Evolutionary conservation across 176 grass and related monocot species (phyloP), one percentile per base, ranked within the genome.

Genomic region (Zea mays): DNA sequence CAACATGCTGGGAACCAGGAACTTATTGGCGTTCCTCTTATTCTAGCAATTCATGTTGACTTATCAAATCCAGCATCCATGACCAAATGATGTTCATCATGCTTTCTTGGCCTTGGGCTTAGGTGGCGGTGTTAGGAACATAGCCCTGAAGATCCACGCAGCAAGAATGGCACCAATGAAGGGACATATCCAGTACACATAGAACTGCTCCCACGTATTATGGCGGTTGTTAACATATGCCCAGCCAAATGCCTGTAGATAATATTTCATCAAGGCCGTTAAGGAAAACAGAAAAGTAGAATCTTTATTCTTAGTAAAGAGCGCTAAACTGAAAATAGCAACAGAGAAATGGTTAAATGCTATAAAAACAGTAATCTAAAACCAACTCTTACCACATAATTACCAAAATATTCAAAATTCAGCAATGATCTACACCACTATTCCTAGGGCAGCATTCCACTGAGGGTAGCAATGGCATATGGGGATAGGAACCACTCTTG

Each of bases 141-240:
- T 2, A 35, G 84, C 54, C 74, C 71, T 91, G 80, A 97, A 97
- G 66, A 74, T 86, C 79, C 82, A 92, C 35, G 89, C 95, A 62
- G 95, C 95, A 65, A 91, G 69, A 83, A 94, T 79, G 47, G 91
- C 89, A 45, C 91, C 95, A 57, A 94, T 15, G 15, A 97, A 97
- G 13, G 95, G 95, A 88, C 95, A 90, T 89, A 97, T 97, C 95
- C 95, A 97, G 71, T 97, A 97, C n/a, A 97, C 95, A 13, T 97
- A 97, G 59, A 97, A 90, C 72, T 97, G 95, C 49, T 97, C 95
- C 91, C 91, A 97, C 0, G 91, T 97, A 80, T 97, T 88, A 81
- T 97, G 95, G 7, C 77, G 85, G 54, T 92, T 81, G 73, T 92
- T 88, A 60, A 97, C 77, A 82, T 94, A 97, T 4, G 95, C 95